Percentiles rank a stretch among this genome's conserved stretches.
These are phyloP conservation scores for Acrocalymma vagum DNA, from an alignment of 2,329 filamentous ascomycete genomes.

Conservation along the genomic window DNA sequence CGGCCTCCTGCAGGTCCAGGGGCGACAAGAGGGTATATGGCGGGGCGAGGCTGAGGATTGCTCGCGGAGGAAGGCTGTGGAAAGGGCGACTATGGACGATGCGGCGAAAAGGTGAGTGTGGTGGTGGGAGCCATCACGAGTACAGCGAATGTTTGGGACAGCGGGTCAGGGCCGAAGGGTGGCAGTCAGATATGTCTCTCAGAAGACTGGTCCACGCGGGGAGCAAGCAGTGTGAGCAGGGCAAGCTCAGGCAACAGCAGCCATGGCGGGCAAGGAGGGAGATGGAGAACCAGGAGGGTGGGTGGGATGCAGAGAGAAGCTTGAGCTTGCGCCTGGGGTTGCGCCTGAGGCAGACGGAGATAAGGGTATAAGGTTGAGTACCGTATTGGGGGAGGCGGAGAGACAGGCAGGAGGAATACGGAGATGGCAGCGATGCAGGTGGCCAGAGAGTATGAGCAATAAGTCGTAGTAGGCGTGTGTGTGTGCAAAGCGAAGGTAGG, in stretches of 20 bases:
- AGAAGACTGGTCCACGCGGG: slow-evolving; percentile 41
- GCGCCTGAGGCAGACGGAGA: slow-evolving; percentile 25
- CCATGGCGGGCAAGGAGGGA: slow-evolving; percentile 33
- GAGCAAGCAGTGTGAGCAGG: slow-evolving; percentile 11
- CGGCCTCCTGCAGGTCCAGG: slow-evolving; percentile 31
- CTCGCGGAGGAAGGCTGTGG: slow-evolving; percentile 12
- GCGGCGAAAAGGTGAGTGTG: slow-evolving; percentile 42
- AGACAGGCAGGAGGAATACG: no score
- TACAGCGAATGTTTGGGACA: no score
- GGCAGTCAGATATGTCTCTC: slow-evolving; percentile 34
- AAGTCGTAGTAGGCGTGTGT: slow-evolving; percentile 13
- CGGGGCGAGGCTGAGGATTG: slow-evolving; percentile 16
- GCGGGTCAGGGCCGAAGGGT: slow-evolving; percentile 31
- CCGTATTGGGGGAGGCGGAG: slow-evolving; percentile 24
- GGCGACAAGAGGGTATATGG: slow-evolving; percentile 9
- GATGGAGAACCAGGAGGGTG: slow-evolving; percentile 17
- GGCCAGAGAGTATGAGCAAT: slow-evolving; percentile 4
- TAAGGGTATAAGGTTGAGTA: slow-evolving; percentile 45
- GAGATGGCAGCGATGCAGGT: slow-evolving; percentile 20
- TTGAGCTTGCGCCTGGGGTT: slow-evolving; percentile 16
- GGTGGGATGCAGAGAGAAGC: slow-evolving; percentile 11
- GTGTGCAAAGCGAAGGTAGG: slow-evolving; percentile 5
- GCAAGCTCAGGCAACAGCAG: slow-evolving; percentile 49
- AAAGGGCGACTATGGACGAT: slow-evolving; percentile 37
- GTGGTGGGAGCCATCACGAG: slow-evolving; percentile 50